Evolutionary conservation across 306 rosid species (phyloP).

Genomic region (Inga laurina): DNA sequence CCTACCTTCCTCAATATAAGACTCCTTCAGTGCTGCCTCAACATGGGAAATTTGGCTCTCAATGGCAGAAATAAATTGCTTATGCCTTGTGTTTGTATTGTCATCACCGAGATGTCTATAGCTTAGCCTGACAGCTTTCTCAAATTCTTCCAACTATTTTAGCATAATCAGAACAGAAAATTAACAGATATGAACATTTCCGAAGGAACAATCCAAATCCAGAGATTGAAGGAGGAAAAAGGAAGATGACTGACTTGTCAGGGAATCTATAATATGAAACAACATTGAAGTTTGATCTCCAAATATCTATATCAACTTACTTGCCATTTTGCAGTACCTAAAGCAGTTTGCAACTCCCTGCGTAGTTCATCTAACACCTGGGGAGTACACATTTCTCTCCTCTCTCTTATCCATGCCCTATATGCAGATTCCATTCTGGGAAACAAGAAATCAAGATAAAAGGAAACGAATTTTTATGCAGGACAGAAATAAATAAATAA

Average conservation of each 20-base stretch:
- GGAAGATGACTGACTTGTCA: neutral
- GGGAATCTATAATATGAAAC: slow-evolving; percentile 26
- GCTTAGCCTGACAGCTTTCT: slow-evolving; percentile 82
- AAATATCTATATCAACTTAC: slow-evolving; percentile 39
- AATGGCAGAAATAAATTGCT: slow-evolving; percentile 82
- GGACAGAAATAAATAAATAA: slow-evolving; percentile 14
- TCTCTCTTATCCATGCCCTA: slow-evolving; percentile 77
- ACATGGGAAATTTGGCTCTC: slow-evolving; percentile 78
- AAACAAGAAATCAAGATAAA: slow-evolving; percentile 7
- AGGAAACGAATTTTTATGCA: slow-evolving; percentile 13
- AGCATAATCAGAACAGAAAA: slow-evolving; percentile 34
- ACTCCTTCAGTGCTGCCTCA: slow-evolving; percentile 69
- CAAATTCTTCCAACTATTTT: slow-evolving; percentile 89
- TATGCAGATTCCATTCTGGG: slow-evolving; percentile 90
- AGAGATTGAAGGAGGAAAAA: slow-evolving; percentile 15
- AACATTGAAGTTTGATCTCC: neutral
- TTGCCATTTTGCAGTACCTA: slow-evolving; percentile 99
- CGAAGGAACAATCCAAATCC: neutral
- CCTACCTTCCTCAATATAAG: slow-evolving; percentile 65
- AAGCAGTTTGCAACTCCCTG: slow-evolving; percentile 90
- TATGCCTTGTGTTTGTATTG: slow-evolving; percentile 63
- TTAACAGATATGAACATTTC: neutral
- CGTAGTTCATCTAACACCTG: slow-evolving; percentile 63
- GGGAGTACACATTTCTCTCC: slow-evolving; percentile 52
- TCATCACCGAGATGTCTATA: slow-evolving; percentile 64